Percentiles rank a stretch among this genome's conserved stretches.
phyloP scores from a whole-genome alignment of 805 yeast genomes.

The Sugiyamaella chiloensis region DNA sequence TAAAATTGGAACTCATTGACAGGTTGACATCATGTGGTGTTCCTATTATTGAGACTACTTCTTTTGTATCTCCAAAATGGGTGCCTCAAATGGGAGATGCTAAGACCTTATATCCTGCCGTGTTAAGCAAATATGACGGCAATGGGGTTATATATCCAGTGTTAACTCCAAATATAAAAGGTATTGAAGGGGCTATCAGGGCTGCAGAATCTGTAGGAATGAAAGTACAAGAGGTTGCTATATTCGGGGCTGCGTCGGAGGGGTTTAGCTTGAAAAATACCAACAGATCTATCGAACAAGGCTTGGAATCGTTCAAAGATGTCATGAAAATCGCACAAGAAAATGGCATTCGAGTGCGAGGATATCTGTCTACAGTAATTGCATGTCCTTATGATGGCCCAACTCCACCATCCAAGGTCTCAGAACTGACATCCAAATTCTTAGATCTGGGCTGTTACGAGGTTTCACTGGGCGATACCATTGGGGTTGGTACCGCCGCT shows the following conservation, averaged over 20 bases:
- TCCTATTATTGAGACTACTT: slow-evolving; percentile 28
- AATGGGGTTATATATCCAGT: slow-evolving; percentile 29
- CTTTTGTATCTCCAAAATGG: slow-evolving; percentile 37
- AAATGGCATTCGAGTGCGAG: slow-evolving; percentile 28
- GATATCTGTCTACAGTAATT: slow-evolving; percentile 33
- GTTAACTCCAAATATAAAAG: slow-evolving; percentile 31
- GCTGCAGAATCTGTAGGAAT: slow-evolving; percentile 20
- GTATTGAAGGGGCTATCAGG: slow-evolving; percentile 27
- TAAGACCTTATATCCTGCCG: slow-evolving; percentile 18
- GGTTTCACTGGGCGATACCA: slow-evolving; percentile 35
- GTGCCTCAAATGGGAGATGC: slow-evolving; percentile 36
- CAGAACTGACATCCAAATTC: slow-evolving; percentile 26
- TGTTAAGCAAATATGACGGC: slow-evolving; percentile 16
- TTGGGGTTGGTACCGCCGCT: slow-evolving; percentile 34
- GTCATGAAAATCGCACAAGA: slow-evolving; percentile 25
- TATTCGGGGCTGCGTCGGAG: slow-evolving; percentile 33
- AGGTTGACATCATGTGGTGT: slow-evolving; percentile 28
- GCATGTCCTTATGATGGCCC: slow-evolving; percentile 35
- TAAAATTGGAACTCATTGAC: slow-evolving; percentile 29
- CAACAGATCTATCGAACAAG: slow-evolving; percentile 30
- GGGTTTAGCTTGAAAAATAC: slow-evolving; percentile 33
- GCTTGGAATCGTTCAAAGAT: slow-evolving; percentile 25
- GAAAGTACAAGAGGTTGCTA: slow-evolving; percentile 27
- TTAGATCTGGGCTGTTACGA: slow-evolving; percentile 34
- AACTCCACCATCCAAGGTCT: slow-evolving; percentile 30